Evolutionary conservation across 164 flowering plant genomes (phyloP).

Genomic region (Stephania yunnanensis): DNA sequence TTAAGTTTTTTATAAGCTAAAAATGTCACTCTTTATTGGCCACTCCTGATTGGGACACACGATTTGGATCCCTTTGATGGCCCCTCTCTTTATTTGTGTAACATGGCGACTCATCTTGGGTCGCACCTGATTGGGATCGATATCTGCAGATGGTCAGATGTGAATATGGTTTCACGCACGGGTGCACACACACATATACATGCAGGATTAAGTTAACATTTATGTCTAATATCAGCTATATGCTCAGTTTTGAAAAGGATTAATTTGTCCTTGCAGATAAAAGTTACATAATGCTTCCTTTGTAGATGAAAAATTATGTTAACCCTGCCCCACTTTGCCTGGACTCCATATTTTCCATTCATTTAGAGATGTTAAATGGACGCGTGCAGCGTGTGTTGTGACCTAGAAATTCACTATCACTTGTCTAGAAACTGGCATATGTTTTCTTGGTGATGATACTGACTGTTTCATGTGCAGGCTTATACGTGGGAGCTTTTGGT

Average conservation of each 20-base stretch:
- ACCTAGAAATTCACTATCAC: not conserved
- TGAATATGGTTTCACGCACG: too few species aligned
- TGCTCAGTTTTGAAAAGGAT: too few species aligned
- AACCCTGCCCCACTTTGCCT: not conserved
- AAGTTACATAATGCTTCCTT: too few species aligned
- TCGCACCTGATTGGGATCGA: too few species aligned
- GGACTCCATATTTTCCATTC: not conserved
- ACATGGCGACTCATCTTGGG: not conserved
- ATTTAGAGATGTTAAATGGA: not conserved
- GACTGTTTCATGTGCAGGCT: slow-evolving; percentile 40
- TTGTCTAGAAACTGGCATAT: not conserved
- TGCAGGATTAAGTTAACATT: too few species aligned
- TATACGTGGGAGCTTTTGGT: slow-evolving; percentile 94
- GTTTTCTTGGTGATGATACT: not conserved
- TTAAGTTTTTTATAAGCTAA: not conserved
- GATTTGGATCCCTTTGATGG: slow-evolving; percentile 87
- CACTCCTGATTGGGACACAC: slow-evolving; percentile 8
- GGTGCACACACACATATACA: too few species aligned
- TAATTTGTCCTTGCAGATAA: too few species aligned
- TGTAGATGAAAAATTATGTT: not conserved
- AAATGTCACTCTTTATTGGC: not conserved
- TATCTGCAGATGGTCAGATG: too few species aligned
- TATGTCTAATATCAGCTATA: too few species aligned
- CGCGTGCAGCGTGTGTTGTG: not conserved
- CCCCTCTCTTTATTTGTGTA: slow-evolving; percentile 18